These are phyloP conservation scores for Aspergillus affinis DNA, from an alignment of 495 filamentous ascomycete genomes.

Conservation along the genomic window DNA sequence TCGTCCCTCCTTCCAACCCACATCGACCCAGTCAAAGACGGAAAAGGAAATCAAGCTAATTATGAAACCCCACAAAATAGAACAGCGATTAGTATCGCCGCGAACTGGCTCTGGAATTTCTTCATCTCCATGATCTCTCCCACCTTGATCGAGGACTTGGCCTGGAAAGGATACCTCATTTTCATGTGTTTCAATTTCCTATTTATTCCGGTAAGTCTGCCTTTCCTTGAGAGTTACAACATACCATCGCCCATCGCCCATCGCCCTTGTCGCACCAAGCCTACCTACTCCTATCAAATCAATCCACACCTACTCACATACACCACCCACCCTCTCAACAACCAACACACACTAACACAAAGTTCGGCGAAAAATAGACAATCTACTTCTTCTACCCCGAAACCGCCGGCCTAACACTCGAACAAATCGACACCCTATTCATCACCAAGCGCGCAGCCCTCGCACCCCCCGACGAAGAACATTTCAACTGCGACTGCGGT, in stretches of 20 bases:
- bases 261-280: too few relatives aligned
- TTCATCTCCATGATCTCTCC: constrained; percentile 61
- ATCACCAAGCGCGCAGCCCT: constrained; percentile 12
- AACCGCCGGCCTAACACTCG: constrained; percentile 44
- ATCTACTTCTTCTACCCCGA: constrained; percentile 47
- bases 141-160: constrained; percentile 47
- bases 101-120: constrained; percentile 52
- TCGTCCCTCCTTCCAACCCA: not conserved
- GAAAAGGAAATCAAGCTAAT: not conserved
- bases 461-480: not conserved
- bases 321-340: not conserved
- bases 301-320: too few relatives aligned
- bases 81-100: constrained; percentile 33
- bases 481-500: not conserved
- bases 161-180: constrained; percentile 60
- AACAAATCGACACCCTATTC: constrained; percentile 38
- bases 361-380: constrained; percentile 21
- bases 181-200: constrained; percentile 56
- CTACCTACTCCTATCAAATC: too few relatives aligned
- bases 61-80: constrained; percentile 17
- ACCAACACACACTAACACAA: not conserved
- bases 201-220: constrained; percentile 35
- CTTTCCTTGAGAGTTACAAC: too few relatives aligned
- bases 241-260: too few relatives aligned
- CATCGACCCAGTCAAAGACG: not conserved